Conservation (phyloP, 352 stramenopile genomes). For the Blastocystis sp. region DNA sequence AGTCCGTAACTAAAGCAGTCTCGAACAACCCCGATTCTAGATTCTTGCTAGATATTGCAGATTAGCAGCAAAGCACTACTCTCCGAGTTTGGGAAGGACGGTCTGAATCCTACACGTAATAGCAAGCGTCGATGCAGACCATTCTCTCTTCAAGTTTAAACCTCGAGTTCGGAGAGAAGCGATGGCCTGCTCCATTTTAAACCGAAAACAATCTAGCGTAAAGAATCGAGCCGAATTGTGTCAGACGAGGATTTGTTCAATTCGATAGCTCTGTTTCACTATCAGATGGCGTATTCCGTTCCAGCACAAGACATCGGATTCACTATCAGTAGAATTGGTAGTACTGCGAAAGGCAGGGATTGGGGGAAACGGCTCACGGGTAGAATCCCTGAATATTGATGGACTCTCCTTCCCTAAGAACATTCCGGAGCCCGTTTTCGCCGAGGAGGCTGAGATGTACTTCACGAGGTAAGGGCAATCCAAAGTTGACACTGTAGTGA, state of each 20-base stretch:
- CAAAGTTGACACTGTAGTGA: not conserved
- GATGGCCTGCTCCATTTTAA: not conserved
- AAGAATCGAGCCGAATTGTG: not conserved
- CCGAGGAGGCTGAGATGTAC: not conserved
- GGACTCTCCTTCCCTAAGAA: conserved; percentile 33
- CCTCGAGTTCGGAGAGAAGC: not conserved
- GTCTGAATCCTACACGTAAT: conserved; percentile 7
- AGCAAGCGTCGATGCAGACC: not conserved
- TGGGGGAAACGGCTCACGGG: not conserved
- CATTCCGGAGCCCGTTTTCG: conserved; percentile 20
- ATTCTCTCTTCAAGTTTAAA: conserved; percentile 16
- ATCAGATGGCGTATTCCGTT: conserved; percentile 20
- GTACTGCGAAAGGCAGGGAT: conserved; percentile 20
- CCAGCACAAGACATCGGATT: conserved; percentile 37
- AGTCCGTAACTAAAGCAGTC: not conserved
- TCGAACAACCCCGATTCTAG: conserved; percentile 12
- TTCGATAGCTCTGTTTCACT: no score
- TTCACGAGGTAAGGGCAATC: conserved; percentile 12
- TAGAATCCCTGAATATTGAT: conserved; percentile 16
- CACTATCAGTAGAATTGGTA: not conserved
- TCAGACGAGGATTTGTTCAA: no score
- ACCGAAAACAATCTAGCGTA: not conserved
- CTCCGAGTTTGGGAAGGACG: not conserved
- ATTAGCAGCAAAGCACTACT: not conserved
- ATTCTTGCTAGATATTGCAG: not conserved